A percentile compares a stretch with the other conserved stretches of the same genome.
These are phyloP conservation scores for Saprolegnia parasitica DNA, from an alignment of 352 stramenopile species.

Conservation along the genomic window DNA sequence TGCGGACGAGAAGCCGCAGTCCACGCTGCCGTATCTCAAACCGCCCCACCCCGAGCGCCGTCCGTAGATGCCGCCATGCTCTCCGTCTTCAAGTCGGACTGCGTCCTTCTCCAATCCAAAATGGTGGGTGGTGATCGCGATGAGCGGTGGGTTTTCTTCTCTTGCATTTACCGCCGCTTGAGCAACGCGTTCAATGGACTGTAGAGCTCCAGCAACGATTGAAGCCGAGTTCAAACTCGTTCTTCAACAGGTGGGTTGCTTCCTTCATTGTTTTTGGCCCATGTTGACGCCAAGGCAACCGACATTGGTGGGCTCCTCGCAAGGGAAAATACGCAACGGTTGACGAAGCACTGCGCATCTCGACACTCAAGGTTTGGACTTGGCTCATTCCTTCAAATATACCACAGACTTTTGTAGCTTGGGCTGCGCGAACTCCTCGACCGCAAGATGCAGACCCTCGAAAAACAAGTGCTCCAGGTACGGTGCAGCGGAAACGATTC, in stretches of 20 bases:
- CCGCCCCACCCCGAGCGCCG: background rate
- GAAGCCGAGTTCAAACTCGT: background rate
- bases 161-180: background rate
- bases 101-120: background rate
- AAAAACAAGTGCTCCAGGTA: conserved; percentile 18
- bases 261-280: background rate
- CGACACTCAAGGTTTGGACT: background rate
- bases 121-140: too few species aligned
- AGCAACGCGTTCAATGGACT: background rate
- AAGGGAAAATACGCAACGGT: background rate
- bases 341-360: background rate
- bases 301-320: background rate
- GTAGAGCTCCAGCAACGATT: background rate
- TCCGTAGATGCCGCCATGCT: background rate
- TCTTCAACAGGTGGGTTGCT: background rate
- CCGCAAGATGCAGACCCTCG: conserved; percentile 13
- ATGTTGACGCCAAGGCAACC: background rate
- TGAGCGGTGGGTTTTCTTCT: background rate
- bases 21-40: background rate
- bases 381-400: background rate
- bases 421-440: conserved; percentile 5
- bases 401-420: background rate
- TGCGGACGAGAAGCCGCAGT: background rate
- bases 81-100: background rate
- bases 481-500: too few species aligned